Base-by-base conservation (phyloP, 805 yeast species). In the Cyberlindnera samutprakarnensis region DNA sequence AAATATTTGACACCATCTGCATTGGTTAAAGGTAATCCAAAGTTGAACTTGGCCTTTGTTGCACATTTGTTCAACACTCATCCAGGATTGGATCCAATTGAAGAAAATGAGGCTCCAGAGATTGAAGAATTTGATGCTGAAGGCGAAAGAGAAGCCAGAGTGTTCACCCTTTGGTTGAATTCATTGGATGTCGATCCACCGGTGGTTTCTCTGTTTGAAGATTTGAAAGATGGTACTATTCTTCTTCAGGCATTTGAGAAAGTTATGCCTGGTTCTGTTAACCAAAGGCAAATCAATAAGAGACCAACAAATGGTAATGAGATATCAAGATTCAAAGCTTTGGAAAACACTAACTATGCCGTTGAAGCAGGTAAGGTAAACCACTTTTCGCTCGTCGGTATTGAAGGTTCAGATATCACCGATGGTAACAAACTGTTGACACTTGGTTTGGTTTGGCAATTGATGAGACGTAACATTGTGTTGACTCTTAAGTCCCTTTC, bases 61-160 rank as follows among this genome's bases (percentile, higher is more conserved):
- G 98, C 98, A 26, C 94, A 92, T 56, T 67, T 92, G 55, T 92
- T 92, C 70, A 92, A 92, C 65, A 90, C 95, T 6, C 78, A 85
- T 54, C 98, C 98, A 30, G 97, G 98, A 30, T 71, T 92, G 43
- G 97, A 88, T 39, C 97, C 97, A 37, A 73, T 90, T 43, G 94
- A 85, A 53, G 97, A 88, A 61, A 68, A 65, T 37, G 96, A 90
- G 57, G 81, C 78, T 48, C 84, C 92, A 18, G 97, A 88, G 55
- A 85, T 92, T 47, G 98, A 92, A 64, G 97, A 86, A 46, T 92
- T 92, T 52, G 98, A 92, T 56, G 98, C 98, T 17, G 98, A 92
- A 63, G 98, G 98, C 42, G 98, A 92, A 64, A 83, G 98, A 64
- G 98, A 92, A 64, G 98, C 98, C 4, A 75, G 98, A 59, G 98